Evolutionary conservation across 1,284 basidiomycete species (phyloP).

Genomic region (Moesziomyces aphidis): DNA sequence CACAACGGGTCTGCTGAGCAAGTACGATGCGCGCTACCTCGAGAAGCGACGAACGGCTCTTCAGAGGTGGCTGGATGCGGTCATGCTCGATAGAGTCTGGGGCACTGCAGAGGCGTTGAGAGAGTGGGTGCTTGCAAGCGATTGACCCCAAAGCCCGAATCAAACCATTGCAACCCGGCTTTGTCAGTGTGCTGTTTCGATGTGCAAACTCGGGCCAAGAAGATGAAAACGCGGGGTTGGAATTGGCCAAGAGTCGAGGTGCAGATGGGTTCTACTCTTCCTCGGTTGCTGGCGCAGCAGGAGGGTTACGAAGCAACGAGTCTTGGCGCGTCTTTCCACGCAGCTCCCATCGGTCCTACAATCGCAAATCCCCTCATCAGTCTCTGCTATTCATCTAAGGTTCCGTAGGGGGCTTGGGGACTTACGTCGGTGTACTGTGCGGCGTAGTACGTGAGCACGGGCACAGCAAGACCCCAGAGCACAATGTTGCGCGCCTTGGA

Average conservation of each 20-base stretch:
- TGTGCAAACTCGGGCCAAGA: too few species aligned
- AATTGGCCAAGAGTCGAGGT: constrained; percentile 3
- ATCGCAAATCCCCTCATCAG: background rate
- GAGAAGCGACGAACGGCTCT: constrained; percentile 56
- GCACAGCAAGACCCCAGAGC: constrained; percentile 55
- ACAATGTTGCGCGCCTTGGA: constrained; percentile 48
- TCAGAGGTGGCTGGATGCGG: constrained; percentile 57
- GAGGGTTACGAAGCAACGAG: constrained; percentile 44
- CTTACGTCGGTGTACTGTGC: constrained; percentile 57
- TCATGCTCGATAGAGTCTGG: constrained; percentile 56
- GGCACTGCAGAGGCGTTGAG: constrained; percentile 35
- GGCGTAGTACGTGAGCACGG: constrained; percentile 48
- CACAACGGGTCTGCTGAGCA: constrained; percentile 51
- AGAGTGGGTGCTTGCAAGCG: constrained; percentile 53
- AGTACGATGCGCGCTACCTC: constrained; percentile 56
- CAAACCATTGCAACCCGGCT: too few species aligned
- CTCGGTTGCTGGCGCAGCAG: constrained; percentile 22
- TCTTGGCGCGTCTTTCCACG: constrained; percentile 56
- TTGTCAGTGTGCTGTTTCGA: background rate
- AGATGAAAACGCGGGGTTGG: too few species aligned
- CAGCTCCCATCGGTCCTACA: constrained; percentile 55
- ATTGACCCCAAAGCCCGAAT: constrained; percentile 1
- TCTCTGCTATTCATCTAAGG: too few species aligned
- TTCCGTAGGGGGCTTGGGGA: background rate
- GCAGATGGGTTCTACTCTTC: constrained; percentile 23